Base-by-base conservation (phyloP, 305 asterid species). In the Rubia balearica region DNA sequence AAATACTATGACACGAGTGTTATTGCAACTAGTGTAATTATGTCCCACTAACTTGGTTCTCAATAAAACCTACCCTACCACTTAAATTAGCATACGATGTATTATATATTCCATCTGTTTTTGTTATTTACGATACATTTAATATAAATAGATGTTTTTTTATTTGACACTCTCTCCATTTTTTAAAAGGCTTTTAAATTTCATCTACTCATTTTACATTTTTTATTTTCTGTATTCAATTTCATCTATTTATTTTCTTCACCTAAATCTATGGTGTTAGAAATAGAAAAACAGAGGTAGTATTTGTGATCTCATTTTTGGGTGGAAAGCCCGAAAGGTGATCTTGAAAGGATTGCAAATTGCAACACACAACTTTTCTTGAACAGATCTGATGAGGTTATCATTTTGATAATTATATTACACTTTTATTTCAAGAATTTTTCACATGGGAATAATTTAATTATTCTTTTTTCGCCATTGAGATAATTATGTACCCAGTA, bases 1-100 rank as follows among this genome's bases (percentile, higher is more conserved):
- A 33, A 49, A 40, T 8, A 64, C 21, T 10, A 45, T 65, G 77
- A 68, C 73, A 61, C 16, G 43, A 13, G n/a, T 17, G 30, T 69
- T 56, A 2, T 21, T 22, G 27, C 65, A 61, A 19, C 16, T 63
- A 14, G 11, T 24, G n/a, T 62, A 36, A 64, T 68, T 77, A 51
- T 51, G 85, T 77, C 79, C 82, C 80, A 82, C 77, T 78, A 69
- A 74, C 11, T 81, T 19, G 65, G 75, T 81, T 78, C 61, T 66
- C 75, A 79, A 51, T 51, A 51, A 5, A 27, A 62, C 46, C 13
- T 62, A 60, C 64, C 88, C 87, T 69, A 79, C 85, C 82, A 78
- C 73, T 78, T 42, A 69, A 71, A 67, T 42, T 65, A 68, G 75
- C 72, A 69, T n/a, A 66, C 65, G 64, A 64, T 43, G 65, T 59